These are phyloP conservation scores for Saturnispora zaruensis DNA, from an alignment of 805 yeast species.

Conservation along the genomic window DNA sequence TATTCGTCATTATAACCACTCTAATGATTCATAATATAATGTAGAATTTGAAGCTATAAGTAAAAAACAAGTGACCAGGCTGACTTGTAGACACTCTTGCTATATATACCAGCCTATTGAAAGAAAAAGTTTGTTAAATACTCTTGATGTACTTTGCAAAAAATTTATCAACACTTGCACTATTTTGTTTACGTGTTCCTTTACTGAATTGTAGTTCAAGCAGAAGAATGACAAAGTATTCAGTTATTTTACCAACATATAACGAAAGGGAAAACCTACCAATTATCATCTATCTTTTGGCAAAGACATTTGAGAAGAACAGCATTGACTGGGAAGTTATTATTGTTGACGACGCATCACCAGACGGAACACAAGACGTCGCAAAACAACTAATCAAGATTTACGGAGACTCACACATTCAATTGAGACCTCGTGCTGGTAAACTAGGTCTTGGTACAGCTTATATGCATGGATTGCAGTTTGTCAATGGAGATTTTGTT, in stretches of 20 bases:
- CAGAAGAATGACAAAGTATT: slow-evolving; percentile 37
- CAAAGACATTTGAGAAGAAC: slow-evolving; percentile 51
- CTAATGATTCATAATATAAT: neutral
- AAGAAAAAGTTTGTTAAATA: neutral
- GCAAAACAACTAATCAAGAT: slow-evolving; percentile 51
- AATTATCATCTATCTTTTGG: slow-evolving; percentile 58
- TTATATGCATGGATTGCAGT: slow-evolving; percentile 67
- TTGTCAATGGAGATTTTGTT: slow-evolving; percentile 63
- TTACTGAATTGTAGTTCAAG: neutral
- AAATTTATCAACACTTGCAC: neutral
- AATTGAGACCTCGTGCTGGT: slow-evolving; percentile 64
- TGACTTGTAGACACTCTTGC: neutral
- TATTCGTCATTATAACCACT: neutral
- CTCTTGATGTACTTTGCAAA: neutral
- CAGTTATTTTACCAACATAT: slow-evolving; percentile 70
- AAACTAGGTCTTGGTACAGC: slow-evolving; percentile 77
- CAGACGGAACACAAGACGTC: slow-evolving; percentile 73
- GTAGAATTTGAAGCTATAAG: neutral
- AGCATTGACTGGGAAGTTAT: slow-evolving; percentile 65
- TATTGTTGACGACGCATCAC: slow-evolving; percentile 72
- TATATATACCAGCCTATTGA: neutral
- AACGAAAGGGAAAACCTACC: slow-evolving; percentile 66
- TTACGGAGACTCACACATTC: slow-evolving; percentile 53
- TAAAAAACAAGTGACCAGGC: neutral
- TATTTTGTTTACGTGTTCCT: slow-evolving; percentile 1